These are phyloP conservation scores for Candida golubevii DNA, from an alignment of 805 yeast genomes.

Conservation along the genomic window DNA sequence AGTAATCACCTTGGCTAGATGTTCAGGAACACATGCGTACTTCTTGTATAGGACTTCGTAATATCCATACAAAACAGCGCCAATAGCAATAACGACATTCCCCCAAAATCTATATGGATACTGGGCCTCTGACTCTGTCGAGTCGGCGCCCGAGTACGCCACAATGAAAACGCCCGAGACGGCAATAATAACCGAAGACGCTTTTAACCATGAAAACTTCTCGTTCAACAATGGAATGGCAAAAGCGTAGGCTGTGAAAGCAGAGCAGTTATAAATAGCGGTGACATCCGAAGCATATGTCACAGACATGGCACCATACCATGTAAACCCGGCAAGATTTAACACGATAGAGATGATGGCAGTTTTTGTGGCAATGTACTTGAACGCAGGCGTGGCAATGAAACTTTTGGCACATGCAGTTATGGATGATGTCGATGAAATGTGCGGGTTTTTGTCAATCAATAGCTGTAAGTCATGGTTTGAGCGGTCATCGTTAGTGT, in stretches of 20 bases:
- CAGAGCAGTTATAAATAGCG: slow-evolving; percentile 86
- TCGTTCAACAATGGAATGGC: slow-evolving; percentile 74
- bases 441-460: slow-evolving; percentile 34
- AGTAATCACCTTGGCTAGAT: slow-evolving; percentile 38
- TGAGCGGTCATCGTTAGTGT: slow-evolving; percentile 33
- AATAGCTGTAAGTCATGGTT: slow-evolving; percentile 29
- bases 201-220: slow-evolving; percentile 56
- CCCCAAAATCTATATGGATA: slow-evolving; percentile 66
- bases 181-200: slow-evolving; percentile 66
- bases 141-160: slow-evolving; percentile 55
- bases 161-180: slow-evolving; percentile 72
- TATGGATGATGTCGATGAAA: slow-evolving; percentile 32
- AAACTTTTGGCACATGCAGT: slow-evolving; percentile 33
- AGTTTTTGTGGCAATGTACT: slow-evolving; percentile 43
- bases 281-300: slow-evolving; percentile 84
- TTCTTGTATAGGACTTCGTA: slow-evolving; percentile 83
- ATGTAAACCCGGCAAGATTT: slow-evolving; percentile 73
- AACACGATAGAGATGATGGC: slow-evolving; percentile 51
- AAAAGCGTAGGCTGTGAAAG: slow-evolving; percentile 82
- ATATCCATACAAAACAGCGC: slow-evolving; percentile 75
- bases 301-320: slow-evolving; percentile 81
- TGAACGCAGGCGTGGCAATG: slow-evolving; percentile 42
- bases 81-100: slow-evolving; percentile 62
- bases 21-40: slow-evolving; percentile 67
- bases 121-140: slow-evolving; percentile 15